Evolutionary conservation across 352 stramenopile genomes (phyloP).

Genomic region (Phytophthora hybrid): DNA sequence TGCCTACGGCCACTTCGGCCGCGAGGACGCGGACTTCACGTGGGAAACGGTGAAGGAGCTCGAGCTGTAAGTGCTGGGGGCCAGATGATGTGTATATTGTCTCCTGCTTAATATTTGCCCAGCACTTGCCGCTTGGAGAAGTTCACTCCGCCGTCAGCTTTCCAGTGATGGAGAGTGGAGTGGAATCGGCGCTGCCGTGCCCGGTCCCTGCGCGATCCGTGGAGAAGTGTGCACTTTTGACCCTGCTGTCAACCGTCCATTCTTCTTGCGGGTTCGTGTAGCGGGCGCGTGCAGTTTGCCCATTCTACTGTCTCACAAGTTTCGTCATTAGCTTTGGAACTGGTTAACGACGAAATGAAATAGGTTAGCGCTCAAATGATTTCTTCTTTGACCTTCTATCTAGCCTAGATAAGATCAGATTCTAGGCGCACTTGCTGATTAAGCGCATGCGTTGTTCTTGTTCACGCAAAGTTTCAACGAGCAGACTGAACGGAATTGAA

Average conservation of each 20-base stretch:
- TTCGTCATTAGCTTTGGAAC: slow-evolving; percentile 38
- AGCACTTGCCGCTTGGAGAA: slow-evolving; percentile 36
- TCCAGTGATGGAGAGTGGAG: slow-evolving; percentile 41
- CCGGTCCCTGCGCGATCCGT: slow-evolving; percentile 18
- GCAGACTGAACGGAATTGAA: not conserved
- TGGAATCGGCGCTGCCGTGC: slow-evolving; percentile 43
- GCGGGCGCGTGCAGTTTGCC: slow-evolving; percentile 39
- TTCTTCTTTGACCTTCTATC: not conserved
- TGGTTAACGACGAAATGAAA: slow-evolving; percentile 50
- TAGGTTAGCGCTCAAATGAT: slow-evolving; percentile 39
- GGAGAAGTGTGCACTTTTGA: slow-evolving; percentile 50
- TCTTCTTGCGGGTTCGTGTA: slow-evolving; percentile 24
- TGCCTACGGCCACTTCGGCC: slow-evolving; percentile 99
- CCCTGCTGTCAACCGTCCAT: slow-evolving; percentile 56
- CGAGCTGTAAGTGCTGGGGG: slow-evolving; percentile 61
- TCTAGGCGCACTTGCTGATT: slow-evolving; percentile 8
- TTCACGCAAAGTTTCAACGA: slow-evolving; percentile 17
- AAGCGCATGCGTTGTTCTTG: slow-evolving; percentile 23
- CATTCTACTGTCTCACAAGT: slow-evolving; percentile 40
- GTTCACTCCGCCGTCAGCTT: slow-evolving; percentile 41
- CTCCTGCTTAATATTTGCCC: slow-evolving; percentile 53
- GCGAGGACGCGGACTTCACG: slow-evolving; percentile 98
- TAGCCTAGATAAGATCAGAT: too few relatives aligned
- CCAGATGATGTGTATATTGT: slow-evolving; percentile 45
- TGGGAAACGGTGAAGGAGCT: slow-evolving; percentile 98